Percentiles rank a stretch among this genome's conserved stretches.
These are phyloP conservation scores for Oemleria cerasiformis DNA, from an alignment of 306 rosid species.

Conservation along the genomic window DNA sequence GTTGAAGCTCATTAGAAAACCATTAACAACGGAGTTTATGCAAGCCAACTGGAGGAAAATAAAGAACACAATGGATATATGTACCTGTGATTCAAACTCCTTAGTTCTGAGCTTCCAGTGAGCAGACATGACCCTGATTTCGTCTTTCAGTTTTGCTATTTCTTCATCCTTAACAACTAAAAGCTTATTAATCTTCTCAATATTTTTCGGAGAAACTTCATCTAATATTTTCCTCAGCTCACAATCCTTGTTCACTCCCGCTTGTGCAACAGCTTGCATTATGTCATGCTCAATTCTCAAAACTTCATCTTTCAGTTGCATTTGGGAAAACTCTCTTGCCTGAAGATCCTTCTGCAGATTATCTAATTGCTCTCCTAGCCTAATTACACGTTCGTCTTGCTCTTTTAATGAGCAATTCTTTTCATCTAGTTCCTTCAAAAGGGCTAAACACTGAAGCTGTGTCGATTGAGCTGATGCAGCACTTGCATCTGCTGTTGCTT, in stretches of 20 bases:
- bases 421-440: slow-evolving; percentile 70
- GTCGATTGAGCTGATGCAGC: slow-evolving; percentile 83
- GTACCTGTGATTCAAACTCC: slow-evolving; percentile 94
- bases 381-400: slow-evolving; percentile 68
- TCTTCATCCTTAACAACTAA: slow-evolving; percentile 76
- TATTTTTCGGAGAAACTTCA: slow-evolving; percentile 79
- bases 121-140: slow-evolving; percentile 71
- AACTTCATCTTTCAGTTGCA: slow-evolving; percentile 84
- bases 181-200: slow-evolving; percentile 70
- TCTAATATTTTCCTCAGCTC: slow-evolving; percentile 74
- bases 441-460: slow-evolving; percentile 62
- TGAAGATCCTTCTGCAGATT: slow-evolving; percentile 75
- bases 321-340: slow-evolving; percentile 86
- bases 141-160: slow-evolving; percentile 68
- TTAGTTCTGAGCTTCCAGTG: slow-evolving; percentile 91
- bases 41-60: neutral
- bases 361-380: slow-evolving; percentile 81
- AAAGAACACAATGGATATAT: slow-evolving; percentile 28
- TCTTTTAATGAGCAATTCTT: slow-evolving; percentile 67
- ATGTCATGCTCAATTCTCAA: slow-evolving; percentile 79
- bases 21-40: slow-evolving; percentile 9
- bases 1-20: slow-evolving; percentile 19
- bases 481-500: slow-evolving; percentile 79
- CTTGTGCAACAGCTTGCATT: slow-evolving; percentile 66
- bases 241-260: slow-evolving; percentile 60